Evolutionary conservation across 352 stramenopile species (phyloP).

Genomic region (Thalassiosira hispida): DNA sequence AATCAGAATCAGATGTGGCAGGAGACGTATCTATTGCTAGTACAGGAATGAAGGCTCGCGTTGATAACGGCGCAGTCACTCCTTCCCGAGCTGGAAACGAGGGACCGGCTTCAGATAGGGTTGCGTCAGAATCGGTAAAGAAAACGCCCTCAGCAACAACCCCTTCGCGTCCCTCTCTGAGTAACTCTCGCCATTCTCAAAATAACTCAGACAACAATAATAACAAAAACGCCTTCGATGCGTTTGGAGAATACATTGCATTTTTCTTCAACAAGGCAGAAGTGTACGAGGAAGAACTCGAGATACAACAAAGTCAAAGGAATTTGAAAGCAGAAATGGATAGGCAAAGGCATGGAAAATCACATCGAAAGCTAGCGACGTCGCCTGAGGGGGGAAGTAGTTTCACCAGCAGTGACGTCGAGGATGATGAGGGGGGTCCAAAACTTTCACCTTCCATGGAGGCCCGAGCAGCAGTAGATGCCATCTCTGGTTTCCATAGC

Average conservation of each 20-base stretch:
- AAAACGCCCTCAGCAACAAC: neutral
- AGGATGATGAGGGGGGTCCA: neutral
- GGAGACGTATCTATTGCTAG: neutral
- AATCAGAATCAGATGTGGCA: constrained; percentile 8
- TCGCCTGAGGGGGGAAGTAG: neutral
- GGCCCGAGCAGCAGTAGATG: constrained; percentile 39
- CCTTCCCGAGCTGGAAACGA: neutral
- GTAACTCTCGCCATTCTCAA: neutral
- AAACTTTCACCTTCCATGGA: constrained; percentile 23
- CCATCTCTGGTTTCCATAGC: constrained; percentile 35
- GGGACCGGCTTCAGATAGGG: too few relatives aligned
- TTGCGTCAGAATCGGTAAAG: too few relatives aligned
- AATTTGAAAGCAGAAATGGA: constrained; percentile 16
- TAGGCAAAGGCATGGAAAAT: neutral
- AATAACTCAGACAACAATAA: constrained; percentile 22
- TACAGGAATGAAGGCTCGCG: neutral
- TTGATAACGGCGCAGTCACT: neutral
- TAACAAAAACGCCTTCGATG: constrained; percentile 40
- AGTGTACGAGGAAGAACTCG: constrained; percentile 45
- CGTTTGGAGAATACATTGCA: constrained; percentile 43
- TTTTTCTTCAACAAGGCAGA: constrained; percentile 43
- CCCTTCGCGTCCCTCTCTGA: neutral
- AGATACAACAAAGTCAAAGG: constrained; percentile 24
- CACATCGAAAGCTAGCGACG: neutral
- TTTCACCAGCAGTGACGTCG: neutral